Percentiles rank a stretch among this genome's conserved stretches.
These are phyloP conservation scores for Russula sp. DNA, from an alignment of 768 basidiomycete genomes.

Conservation along the genomic window DNA sequence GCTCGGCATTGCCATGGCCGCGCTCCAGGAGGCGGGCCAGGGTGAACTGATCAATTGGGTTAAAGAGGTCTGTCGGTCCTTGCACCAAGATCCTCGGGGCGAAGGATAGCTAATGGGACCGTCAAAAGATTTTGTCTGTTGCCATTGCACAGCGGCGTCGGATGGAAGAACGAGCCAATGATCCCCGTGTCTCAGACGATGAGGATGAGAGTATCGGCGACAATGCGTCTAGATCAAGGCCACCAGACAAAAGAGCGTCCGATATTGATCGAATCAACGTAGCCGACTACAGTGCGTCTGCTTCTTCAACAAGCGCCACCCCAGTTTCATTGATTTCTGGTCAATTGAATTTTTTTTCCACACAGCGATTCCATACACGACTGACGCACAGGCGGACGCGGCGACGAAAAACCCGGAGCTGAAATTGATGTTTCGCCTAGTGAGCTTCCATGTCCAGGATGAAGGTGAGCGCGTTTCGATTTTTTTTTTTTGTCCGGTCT, in stretches of 20 bases:
- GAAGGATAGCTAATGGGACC: conserved; percentile 9
- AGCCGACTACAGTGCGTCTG: conserved; percentile 63
- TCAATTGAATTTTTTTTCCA: conserved; percentile 4
- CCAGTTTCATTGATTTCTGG: not conserved
- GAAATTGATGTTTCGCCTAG: conserved; percentile 79
- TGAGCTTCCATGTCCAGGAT: conserved; percentile 60
- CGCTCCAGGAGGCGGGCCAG: conserved; percentile 62
- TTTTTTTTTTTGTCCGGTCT: not conserved
- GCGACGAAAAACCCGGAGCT: conserved; percentile 73
- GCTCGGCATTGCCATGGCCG: conserved; percentile 76
- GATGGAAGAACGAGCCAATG: conserved; percentile 58
- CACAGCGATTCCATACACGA: conserved; percentile 70
- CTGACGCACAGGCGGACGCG: conserved; percentile 68
- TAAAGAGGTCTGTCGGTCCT: conserved; percentile 55
- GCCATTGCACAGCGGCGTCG: conserved; percentile 54
- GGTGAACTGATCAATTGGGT: conserved; percentile 69
- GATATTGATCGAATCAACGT: conserved; percentile 63
- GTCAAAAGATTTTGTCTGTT: conserved; percentile 49
- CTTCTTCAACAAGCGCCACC: not conserved
- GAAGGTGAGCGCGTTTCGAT: conserved; percentile 45
- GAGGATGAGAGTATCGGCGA: conserved; percentile 30
- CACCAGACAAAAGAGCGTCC: conserved; percentile 43
- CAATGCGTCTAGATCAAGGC: conserved; percentile 2
- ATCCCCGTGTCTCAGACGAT: conserved; percentile 32
- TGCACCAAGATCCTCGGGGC: not conserved